Base-by-base conservation (phyloP, 176 grass and related monocot genomes). In the Carex scoparia region DNA sequence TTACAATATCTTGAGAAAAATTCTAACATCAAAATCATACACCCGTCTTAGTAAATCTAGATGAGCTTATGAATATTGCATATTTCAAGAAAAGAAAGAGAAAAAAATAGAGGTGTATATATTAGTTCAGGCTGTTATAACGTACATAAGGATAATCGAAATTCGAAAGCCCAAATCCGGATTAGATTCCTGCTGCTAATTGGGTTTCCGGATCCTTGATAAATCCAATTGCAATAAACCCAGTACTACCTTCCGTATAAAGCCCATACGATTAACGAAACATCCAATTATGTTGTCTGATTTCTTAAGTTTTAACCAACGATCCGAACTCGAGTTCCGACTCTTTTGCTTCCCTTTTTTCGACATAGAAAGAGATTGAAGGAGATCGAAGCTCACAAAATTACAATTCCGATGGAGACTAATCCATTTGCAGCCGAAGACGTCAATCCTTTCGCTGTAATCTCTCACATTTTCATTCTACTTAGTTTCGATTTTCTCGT, bases 361-460 rank as follows among this genome's bases (percentile, higher is more conserved):
- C 38, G 61, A 81, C 78, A 42, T 81, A 61, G 33, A 18, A 48
- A 83, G 80, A 82, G 4, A 67, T 35, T 35, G 33, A 35, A 3
- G 3, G 49, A 46, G 61, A 86, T 94, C 55, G 83, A 49, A 69
- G 44, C 81, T 69, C 46, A 66, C 65, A 76, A 54, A 31, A 30
- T 35, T 42, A 30, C 85, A n/a, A 97, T 97, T 89, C 49, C 81
- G 79, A 88, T 56, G 61, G 81, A 53, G 63, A 35, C 73, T 58
- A 86, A 92, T 92, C 86, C 79, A 0, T 87, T 63, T 27, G 84
- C 89, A 7, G 79, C 81, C 1, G 90, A 94, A 82, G 86, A 88
- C 64, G 83, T 90, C 59, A 94, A 97, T 85, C 88, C 94, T 69
- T 89, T 88, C 32, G 82, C 83, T 84, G 94, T 94, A 94, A 75